Evolutionary conservation across 441 rosid species (phyloP).

Genomic region (Croton setiger): DNA sequence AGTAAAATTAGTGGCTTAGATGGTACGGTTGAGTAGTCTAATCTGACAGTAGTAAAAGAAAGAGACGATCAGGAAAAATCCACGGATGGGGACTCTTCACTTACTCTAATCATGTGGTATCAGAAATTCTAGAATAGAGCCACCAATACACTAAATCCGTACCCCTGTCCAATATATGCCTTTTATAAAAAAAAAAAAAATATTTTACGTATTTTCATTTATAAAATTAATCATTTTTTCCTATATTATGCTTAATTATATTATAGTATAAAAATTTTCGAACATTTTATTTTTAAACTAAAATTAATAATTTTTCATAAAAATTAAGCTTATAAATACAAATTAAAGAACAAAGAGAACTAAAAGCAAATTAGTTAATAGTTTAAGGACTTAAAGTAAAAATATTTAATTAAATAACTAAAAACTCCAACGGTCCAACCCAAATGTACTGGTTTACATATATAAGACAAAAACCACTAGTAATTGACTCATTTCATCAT

Average conservation of each 20-base stretch:
- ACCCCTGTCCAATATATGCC: neutral
- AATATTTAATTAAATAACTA: neutral
- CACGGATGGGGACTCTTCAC: slow-evolving; percentile 29
- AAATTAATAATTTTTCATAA: too few relatives aligned
- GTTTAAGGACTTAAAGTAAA: too few relatives aligned
- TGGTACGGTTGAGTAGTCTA: slow-evolving; percentile 19
- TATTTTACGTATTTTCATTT: too few relatives aligned
- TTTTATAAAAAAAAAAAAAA: too few relatives aligned
- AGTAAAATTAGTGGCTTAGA: neutral
- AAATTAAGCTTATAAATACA: too few relatives aligned
- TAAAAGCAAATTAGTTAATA: too few relatives aligned
- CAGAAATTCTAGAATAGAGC: neutral
- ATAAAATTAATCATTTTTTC: too few relatives aligned
- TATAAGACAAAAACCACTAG: slow-evolving; percentile 19
- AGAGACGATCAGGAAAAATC: slow-evolving; percentile 18
- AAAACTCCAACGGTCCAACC: slow-evolving; percentile 11
- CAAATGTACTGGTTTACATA: slow-evolving; percentile 10
- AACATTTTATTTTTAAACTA: too few relatives aligned
- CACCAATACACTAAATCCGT: neutral
- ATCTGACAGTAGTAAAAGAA: slow-evolving; percentile 9
- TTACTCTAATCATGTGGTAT: slow-evolving; percentile 9
- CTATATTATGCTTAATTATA: too few relatives aligned
- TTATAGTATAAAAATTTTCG: too few relatives aligned
- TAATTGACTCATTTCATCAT: slow-evolving; percentile 5
- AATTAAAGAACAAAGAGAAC: too few relatives aligned